Conservation (phyloP, 1,139 yeast species). For the Saccharomyces hybrid region DNA sequence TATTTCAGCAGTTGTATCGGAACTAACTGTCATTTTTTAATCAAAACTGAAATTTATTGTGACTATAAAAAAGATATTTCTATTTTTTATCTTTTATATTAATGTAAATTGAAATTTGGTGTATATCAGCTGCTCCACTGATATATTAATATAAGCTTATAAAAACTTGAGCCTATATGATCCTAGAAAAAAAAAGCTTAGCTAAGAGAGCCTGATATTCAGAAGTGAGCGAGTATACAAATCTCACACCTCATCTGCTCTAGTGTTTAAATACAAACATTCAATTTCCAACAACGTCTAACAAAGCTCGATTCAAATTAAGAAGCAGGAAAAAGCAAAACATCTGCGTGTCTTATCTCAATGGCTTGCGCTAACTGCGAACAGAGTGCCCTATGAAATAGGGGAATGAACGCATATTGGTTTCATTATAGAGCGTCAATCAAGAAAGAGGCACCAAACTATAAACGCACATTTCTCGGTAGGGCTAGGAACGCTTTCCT, state of each 20-base stretch:
- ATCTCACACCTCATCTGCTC: not conserved
- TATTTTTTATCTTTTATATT: not conserved
- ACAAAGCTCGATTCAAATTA: not conserved
- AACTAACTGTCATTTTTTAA: constrained; percentile 4
- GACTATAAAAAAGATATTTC: not conserved
- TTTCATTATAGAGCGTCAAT: not conserved
- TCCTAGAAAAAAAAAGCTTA: not conserved
- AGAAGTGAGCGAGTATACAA: not conserved
- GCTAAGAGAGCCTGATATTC: not conserved
- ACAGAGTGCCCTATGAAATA: not conserved
- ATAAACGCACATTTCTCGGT: not conserved
- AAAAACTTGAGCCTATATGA: not conserved
- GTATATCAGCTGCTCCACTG: not conserved
- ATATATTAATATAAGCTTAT: not conserved
- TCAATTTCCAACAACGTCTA: not conserved
- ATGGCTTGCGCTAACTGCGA: not conserved
- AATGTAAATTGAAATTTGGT: not conserved
- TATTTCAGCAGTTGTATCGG: not conserved
- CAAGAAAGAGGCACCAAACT: not conserved
- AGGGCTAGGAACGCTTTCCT: not conserved
- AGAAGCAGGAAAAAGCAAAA: not conserved
- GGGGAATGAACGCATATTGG: not conserved
- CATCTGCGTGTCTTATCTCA: not conserved
- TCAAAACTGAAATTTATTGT: not conserved
- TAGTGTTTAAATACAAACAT: not conserved